Evolutionary conservation across 495 filamentous ascomycete genomes (phyloP), one percentile per base, ranked within the genome.

Genomic region (Penicillium paxilli): DNA sequence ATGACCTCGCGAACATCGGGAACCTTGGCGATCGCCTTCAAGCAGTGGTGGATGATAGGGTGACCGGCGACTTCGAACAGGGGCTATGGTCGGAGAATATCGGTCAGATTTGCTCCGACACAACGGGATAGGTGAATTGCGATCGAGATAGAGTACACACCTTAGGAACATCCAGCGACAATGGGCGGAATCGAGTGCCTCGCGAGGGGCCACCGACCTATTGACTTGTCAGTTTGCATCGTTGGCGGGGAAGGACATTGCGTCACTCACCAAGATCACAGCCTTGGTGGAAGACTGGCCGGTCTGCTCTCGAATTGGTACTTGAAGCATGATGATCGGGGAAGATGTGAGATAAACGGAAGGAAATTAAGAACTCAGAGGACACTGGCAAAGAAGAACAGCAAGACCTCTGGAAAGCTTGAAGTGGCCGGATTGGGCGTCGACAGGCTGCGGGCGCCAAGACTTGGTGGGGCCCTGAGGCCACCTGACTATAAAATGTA

Each of bases 1-100:
- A 93, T 89, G 53, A 99, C 95, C 72, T 99, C 94, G 59, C 91
- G 88, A 68, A 99, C 95, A 57, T 86, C 87, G 62, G 90, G 87
- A 52, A 97, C 90, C 70, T 94, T 96, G 50, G 89, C 83, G 58
- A 98, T 83, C 67, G 95, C 93, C 63, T 85, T 90, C 67, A 99
- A 83, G 78, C 90, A 95, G 79, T 99, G 94, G 83, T 91, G 90
- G 76, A 99, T 89, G 76, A 99, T 97, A 55, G 94, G 91, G 74
- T 98, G 94, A 58, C 92, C 94, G 64, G 94, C 94, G 64, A 99
- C 91, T 71, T 96, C 92, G 77, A 99, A 99, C 59, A 99, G 89
- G 56, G 94, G 94, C 95, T 98, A 69, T 38, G 55, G 56, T 63
- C 54, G 57, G 51, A 49, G 55, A 2, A 19, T n/a, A 25, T 20